These are phyloP conservation scores for Castanopsis chinensis DNA, from an alignment of 306 rosid species.

Conservation along the genomic window DNA sequence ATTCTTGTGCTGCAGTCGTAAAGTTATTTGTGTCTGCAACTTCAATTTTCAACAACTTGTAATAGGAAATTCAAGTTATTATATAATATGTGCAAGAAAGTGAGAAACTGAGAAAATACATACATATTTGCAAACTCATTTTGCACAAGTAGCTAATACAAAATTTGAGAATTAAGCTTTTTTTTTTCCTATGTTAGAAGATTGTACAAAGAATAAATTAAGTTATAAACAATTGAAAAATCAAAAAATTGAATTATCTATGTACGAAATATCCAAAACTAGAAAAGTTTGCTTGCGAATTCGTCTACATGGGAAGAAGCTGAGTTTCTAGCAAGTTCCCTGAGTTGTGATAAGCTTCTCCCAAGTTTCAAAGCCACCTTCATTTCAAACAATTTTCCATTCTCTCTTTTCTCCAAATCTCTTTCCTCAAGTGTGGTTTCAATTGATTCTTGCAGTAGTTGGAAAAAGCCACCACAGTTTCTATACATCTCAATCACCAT, in stretches of 20 bases:
- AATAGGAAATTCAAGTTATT: too few relatives aligned
- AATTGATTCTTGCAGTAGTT: slow-evolving; percentile 37
- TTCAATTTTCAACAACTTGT: too few relatives aligned
- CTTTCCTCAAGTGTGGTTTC: slow-evolving; percentile 44
- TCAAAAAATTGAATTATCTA: neutral
- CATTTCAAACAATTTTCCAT: slow-evolving; percentile 27
- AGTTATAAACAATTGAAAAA: neutral
- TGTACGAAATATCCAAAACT: neutral
- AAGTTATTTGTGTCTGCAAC: too few relatives aligned
- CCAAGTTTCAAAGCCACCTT: too few relatives aligned
- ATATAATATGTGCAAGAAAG: too few relatives aligned
- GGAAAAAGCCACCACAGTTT: slow-evolving; percentile 49
- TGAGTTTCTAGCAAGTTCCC: slow-evolving; percentile 49
- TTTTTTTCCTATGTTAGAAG: neutral
- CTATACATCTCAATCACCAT: slow-evolving; percentile 82
- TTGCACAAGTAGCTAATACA: too few relatives aligned
- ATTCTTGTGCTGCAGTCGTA: too few relatives aligned
- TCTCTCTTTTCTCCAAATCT: slow-evolving; percentile 58
- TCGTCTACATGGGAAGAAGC: slow-evolving; percentile 43
- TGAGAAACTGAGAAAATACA: too few relatives aligned
- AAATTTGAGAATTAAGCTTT: slow-evolving; percentile 2
- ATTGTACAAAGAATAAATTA: neutral
- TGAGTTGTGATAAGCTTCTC: slow-evolving; percentile 1
- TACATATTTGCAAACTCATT: too few relatives aligned
- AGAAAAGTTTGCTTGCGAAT: slow-evolving; percentile 65